Evolutionary conservation across 2,329 filamentous ascomycete species (phyloP).

Genomic region (Aspergillus ibericus): DNA sequence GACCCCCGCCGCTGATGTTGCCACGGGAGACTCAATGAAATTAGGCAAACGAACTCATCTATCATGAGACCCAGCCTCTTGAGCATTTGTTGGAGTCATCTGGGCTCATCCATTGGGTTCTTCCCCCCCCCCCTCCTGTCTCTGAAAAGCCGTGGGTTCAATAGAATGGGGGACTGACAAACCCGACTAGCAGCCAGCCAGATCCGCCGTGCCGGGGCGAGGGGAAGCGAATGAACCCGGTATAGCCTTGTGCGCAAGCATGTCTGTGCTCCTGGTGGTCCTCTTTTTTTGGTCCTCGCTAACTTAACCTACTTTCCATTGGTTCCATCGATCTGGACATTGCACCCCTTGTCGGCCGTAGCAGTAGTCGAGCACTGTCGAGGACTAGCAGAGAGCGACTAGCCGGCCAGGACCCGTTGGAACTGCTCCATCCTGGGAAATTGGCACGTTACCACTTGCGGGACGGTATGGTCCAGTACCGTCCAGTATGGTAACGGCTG

Average conservation of each 20-base stretch:
- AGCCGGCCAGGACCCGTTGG: neutral
- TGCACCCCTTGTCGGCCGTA: conserved; percentile 3
- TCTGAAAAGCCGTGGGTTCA: neutral
- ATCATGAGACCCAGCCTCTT: neutral
- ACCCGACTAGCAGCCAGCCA: conserved; percentile 8
- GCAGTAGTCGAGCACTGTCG: neutral
- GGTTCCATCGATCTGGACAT: conserved; percentile 12
- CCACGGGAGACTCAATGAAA: neutral
- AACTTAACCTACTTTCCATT: conserved; percentile 1
- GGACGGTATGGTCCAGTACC: neutral
- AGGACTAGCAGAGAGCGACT: neutral
- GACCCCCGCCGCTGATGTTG: neutral
- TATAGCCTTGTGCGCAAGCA: conserved; percentile 14
- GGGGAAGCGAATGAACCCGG: conserved; percentile 10
- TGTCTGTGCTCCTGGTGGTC: conserved; percentile 11
- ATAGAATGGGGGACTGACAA: neutral
- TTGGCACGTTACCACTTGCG: neutral
- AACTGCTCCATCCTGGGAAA: conserved; percentile 3
- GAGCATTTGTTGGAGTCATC: neutral
- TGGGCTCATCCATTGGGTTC: neutral
- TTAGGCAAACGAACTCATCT: too few species aligned
- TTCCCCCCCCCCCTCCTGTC: neutral
- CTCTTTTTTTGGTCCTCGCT: conserved; percentile 4
- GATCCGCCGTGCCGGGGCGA: conserved; percentile 14
- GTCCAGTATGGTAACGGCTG: neutral